Evolutionary conservation across 2,329 filamentous ascomycete genomes (phyloP), one percentile per base, ranked within the genome.

Genomic region (Aphanocladium album): DNA sequence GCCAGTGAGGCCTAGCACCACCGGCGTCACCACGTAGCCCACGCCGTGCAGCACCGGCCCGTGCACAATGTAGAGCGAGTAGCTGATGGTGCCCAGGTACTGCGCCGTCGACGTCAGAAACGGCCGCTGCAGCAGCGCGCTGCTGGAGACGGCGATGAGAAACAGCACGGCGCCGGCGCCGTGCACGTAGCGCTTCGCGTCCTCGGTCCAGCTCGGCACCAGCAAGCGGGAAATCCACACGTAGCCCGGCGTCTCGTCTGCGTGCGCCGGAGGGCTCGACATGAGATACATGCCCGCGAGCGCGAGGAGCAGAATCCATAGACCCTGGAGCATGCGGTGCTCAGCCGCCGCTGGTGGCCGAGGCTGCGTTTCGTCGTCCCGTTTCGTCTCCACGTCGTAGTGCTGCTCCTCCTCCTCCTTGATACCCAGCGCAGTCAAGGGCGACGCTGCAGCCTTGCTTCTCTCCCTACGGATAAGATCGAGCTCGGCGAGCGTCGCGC

Each of bases 81-180:
- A 62, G 60, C 60, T 62, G 27, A 62, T 46, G n/a, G 11, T 54
- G 23, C 60, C 60, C 11, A 62, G 55, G 23, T 62, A 62, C 39
- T 57, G 53, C 30, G 60, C 60, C 45, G 49, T 30, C 41, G 54
- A 14, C 19, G 53, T 58, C 5, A 58, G 45, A 4, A 62, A 62
- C 30, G 60, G 52, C 39, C 60, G 35, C 46, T 58, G 60, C 49
- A 62, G 25, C 23, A 46, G 35, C 25, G 17, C 11, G 39, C 45
- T 57, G 53, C 47, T 54, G 17, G 46, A 33, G 16, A 58, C 21
- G 17, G 60, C 60, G 5, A 57, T 17, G 16, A 62, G 25, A 37
- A 62, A 45, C 7, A 62, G 49, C 33, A 54, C 19, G 30, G 54
- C 60, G 6, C 60, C 60, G 12, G 27, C 17, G 17, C 45, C 55